A percentile compares a stretch with the other conserved stretches of the same genome.
phyloP scores from a whole-genome alignment of 345 rosid genomes.

The Lepidium sativum region DNA sequence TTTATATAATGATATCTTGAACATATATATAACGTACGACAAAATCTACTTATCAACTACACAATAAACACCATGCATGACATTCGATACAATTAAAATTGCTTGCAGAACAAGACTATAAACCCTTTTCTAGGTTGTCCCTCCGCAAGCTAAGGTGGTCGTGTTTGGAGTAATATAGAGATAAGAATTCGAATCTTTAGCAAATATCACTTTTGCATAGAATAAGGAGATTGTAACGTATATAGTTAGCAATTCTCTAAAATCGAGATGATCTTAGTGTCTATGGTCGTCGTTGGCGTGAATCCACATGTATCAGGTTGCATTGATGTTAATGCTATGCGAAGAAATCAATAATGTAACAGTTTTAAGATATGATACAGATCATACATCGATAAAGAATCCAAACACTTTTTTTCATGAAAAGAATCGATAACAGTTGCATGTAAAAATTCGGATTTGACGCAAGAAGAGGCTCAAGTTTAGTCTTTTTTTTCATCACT shows the following conservation, averaged over 20 bases:
- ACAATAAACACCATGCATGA: conserved; percentile 17
- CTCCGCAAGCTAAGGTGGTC: conserved; percentile 12
- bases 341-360: no score
- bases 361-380: conserved; percentile 1
- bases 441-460: conserved; percentile 60
- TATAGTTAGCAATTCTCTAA: conserved; percentile 52
- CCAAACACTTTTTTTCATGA: neutral
- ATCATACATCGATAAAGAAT: no score
- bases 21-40: conserved; percentile 22
- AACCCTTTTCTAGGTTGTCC: conserved; percentile 5
- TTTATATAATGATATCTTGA: neutral
- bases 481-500: conserved; percentile 32
- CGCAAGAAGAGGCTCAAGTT: no score
- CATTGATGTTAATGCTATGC: no score
- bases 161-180: conserved; percentile 8
- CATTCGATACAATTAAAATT: neutral
- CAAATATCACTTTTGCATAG: neutral
- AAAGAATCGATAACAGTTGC: conserved; percentile 32
- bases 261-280: conserved; percentile 48
- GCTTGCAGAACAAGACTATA: conserved; percentile 11
- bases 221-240: conserved; percentile 38
- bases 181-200: neutral
- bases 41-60: conserved; percentile 13
- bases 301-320: conserved; percentile 41
- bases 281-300: conserved; percentile 32